Base-by-base conservation (phyloP, 2,329 filamentous ascomycete genomes). In the Mariannaea sp. region DNA sequence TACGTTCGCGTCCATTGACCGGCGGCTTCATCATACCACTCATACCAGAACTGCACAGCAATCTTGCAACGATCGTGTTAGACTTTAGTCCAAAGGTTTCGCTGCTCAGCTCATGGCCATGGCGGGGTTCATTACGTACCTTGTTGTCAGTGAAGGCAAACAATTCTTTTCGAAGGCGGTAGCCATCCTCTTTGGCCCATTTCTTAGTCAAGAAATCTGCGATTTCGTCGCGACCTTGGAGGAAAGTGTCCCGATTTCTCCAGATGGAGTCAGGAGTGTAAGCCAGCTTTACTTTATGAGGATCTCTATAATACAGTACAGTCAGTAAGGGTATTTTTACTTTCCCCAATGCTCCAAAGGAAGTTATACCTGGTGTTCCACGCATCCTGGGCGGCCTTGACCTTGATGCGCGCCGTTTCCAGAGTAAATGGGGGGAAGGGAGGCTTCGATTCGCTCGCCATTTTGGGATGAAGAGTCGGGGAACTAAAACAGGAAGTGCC, bases 21-120 rank as follows among this genome's bases (percentile, higher is more conserved):
- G n/a, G n/a, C 2, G 78, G 63, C 7, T n/a, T 73, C 73, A 65
- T 93, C 89, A 58, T 85, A 81, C 73, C 85, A 92, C 71, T 95
- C 88, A 65, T 93, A 95, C 90, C 90, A 95, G 70, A 94, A 95
- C 68, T 96, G 90, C 17, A 95, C 91, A 1, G 90, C 90, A 59
- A 92, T 93, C 72, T 84, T n/a, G n/a, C n/a, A n/a, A n/a, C 2
- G 0, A 1, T 3, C 5, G n/a, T 10, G 7, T 17, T 8, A 17
- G 40, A n/a, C n/a, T n/a, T n/a, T n/a, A n/a, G n/a, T n/a, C n/a
- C n/a, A n/a, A n/a, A n/a, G n/a, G n/a, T n/a, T 36, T 33, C 24
- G 36, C 20, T 38, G 38, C 27, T 39, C 19, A 17, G 6, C 5
- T 13, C 5, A 3, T 4, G 8, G 14, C 8, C 5, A 7, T 14